Evolutionary conservation across 495 filamentous ascomycete genomes (phyloP), one percentile per base, ranked within the genome.

Genomic region (Penicillium roqueforti): DNA sequence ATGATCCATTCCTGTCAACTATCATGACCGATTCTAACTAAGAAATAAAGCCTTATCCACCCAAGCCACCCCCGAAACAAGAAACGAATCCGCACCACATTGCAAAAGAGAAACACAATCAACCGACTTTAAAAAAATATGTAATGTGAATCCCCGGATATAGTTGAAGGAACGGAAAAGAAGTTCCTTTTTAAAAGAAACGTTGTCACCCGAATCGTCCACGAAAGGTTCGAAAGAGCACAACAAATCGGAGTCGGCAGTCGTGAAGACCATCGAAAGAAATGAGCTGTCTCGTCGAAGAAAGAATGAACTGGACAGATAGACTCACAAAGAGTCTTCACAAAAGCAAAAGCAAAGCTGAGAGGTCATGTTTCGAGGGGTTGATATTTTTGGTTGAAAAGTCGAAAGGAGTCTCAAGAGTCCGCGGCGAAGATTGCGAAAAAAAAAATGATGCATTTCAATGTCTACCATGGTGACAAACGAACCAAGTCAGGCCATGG

Each of bases 11-110:
- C 53, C 57, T 56, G 41, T 39, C 34, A 32, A 47, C 53, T 48
- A 44, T 19, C 57, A 57, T 57, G 50, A 57, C 54, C 54, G 49
- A 60, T 43, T 41, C 11, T 26, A 56, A 44, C 54, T 42, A 42
- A 28, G 14, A 50, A 59, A 31, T 19, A 20, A 36, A 34, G 32
- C 57, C 31, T 49, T 26, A 51, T 39, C 36, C 36, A 43, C 36
- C 41, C n/a, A 52, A 20, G 18, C 52, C 56, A 54, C 32, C 45
- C 46, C 39, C 40, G 40, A 54, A n/a, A 28, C 46, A 50, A 18
- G 36, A 54, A 57, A 52, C 41, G 23, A 55, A 57, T 20, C 25
- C 39, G 26, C 39, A 53, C 38, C 40, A 11, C 37, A 26, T 50
- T 10, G 39, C 31, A 46, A 51, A 43, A 31, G 28, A 44, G 40